phyloP scores from a whole-genome alignment of 495 filamentous ascomycete genomes.

The Hyaloscypha hepaticicola region DNA sequence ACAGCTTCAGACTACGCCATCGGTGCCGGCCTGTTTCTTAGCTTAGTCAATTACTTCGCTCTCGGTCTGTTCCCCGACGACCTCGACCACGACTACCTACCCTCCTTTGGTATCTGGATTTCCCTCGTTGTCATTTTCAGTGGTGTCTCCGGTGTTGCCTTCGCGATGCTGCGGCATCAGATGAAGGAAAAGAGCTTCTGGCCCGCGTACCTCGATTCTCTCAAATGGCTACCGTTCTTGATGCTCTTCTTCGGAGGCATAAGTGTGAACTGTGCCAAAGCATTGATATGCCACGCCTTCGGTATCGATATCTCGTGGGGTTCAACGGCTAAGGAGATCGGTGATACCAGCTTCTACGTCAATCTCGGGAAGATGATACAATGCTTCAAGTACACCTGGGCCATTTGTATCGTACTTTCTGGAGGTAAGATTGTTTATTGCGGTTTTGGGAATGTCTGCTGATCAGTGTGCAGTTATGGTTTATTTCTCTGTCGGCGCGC shows the following conservation, averaged over 20 bases:
- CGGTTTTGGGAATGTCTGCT: too few relatives aligned
- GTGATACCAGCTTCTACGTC: constrained; percentile 33
- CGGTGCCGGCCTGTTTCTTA: constrained; percentile 61
- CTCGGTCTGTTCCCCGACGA: constrained; percentile 50
- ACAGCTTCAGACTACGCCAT: constrained; percentile 68
- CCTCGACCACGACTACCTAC: constrained; percentile 53
- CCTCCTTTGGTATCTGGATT: constrained; percentile 50
- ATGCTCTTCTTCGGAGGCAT: constrained; percentile 61
- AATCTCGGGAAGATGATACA: constrained; percentile 14
- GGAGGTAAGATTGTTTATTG: constrained; percentile 35
- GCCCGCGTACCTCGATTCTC: too few relatives aligned
- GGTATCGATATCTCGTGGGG: constrained; percentile 61
- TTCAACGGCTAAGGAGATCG: constrained; percentile 60
- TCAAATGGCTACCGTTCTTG: constrained; percentile 63
- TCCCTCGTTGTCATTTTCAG: constrained; percentile 47
- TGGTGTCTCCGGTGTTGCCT: too few relatives aligned
- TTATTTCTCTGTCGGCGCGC: too few relatives aligned
- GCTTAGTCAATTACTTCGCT: constrained; percentile 59
- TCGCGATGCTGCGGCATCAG: too few relatives aligned
- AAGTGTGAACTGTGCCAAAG: constrained; percentile 58
- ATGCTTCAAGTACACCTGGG: constrained; percentile 27
- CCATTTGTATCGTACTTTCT: neutral
- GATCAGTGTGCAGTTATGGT: too few relatives aligned
- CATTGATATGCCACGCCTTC: constrained; percentile 59
- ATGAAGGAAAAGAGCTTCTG: too few relatives aligned